phyloP scores from a whole-genome alignment of 805 yeast genomes.

The Starmerella tilneyi region DNA sequence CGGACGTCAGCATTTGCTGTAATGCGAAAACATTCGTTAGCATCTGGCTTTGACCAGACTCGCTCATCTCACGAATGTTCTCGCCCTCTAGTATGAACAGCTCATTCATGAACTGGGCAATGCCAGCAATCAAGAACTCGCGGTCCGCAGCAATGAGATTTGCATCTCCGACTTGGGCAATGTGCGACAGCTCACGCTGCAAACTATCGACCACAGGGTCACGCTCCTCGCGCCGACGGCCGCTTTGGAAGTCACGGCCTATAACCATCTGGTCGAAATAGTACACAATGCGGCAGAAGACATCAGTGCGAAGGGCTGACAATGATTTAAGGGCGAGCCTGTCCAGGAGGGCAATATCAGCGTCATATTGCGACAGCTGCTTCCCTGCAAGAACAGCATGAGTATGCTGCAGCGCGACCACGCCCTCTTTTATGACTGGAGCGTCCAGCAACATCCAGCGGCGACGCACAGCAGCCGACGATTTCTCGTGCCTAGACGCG shows the following conservation, averaged over 20 bases:
- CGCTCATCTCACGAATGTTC: slow-evolving; percentile 42
- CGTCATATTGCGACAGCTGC: slow-evolving; percentile 28
- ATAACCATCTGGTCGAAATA: slow-evolving; percentile 42
- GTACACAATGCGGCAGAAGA: slow-evolving; percentile 45
- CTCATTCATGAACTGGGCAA: slow-evolving; percentile 43
- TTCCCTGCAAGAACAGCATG: slow-evolving; percentile 19
- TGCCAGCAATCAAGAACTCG: slow-evolving; percentile 37
- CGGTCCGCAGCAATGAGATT: slow-evolving; percentile 29
- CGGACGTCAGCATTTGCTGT: slow-evolving; percentile 58
- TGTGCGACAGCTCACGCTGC: slow-evolving; percentile 40
- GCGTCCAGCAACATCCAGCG: slow-evolving; percentile 31
- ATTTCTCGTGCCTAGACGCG: slow-evolving; percentile 6
- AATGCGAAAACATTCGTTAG: slow-evolving; percentile 52
- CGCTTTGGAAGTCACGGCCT: slow-evolving; percentile 43
- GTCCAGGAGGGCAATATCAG: slow-evolving; percentile 24
- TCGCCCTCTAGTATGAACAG: slow-evolving; percentile 45
- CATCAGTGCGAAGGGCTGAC: slow-evolving; percentile 47
- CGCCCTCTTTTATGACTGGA: neutral
- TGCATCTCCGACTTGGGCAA: slow-evolving; percentile 37
- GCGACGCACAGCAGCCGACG: slow-evolving; percentile 22
- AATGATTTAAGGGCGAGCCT: slow-evolving; percentile 25
- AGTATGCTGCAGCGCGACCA: slow-evolving; percentile 1
- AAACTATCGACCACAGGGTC: slow-evolving; percentile 45
- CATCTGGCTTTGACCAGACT: slow-evolving; percentile 49
- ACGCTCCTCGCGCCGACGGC: slow-evolving; percentile 48